These are phyloP conservation scores for Emergomyces orientalis DNA, from an alignment of 2,329 filamentous ascomycete genomes.

Conservation along the genomic window DNA sequence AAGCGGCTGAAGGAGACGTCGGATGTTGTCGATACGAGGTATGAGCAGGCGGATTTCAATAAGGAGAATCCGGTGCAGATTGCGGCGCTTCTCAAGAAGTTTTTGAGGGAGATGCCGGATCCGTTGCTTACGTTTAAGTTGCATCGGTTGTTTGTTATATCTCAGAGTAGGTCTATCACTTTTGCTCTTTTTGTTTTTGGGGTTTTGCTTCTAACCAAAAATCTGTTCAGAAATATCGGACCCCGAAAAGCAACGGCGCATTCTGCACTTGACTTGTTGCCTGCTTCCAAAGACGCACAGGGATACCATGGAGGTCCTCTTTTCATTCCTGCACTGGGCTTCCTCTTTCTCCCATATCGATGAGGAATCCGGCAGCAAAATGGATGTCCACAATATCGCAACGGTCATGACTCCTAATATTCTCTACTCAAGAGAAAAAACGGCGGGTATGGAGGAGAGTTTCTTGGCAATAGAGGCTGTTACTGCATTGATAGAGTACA, in stretches of 20 bases:
- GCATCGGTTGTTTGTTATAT: slow-evolving; percentile 79
- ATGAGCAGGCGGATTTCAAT: slow-evolving; percentile 74
- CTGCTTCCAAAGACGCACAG: slow-evolving; percentile 84
- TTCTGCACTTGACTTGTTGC: slow-evolving; percentile 85
- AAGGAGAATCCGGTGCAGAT: slow-evolving; percentile 88
- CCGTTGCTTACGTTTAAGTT: slow-evolving; percentile 92
- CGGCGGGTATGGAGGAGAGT: slow-evolving; percentile 68
- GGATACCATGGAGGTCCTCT: slow-evolving; percentile 89
- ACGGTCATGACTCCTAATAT: slow-evolving; percentile 98
- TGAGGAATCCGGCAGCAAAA: slow-evolving; percentile 94
- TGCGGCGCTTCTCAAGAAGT: slow-evolving; percentile 88
- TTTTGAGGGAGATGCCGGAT: slow-evolving; percentile 87
- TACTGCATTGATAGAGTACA: slow-evolving; percentile 79
- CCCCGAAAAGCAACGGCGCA: slow-evolving; percentile 68
- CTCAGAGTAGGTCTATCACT: slow-evolving; percentile 55
- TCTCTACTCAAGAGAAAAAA: slow-evolving; percentile 50
- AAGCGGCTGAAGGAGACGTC: slow-evolving; percentile 80
- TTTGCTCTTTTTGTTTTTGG: background rate
- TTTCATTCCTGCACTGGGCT: slow-evolving; percentile 94
- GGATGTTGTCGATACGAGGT: slow-evolving; percentile 76
- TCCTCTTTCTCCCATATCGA: slow-evolving; percentile 96
- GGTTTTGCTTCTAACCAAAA: slow-evolving; percentile 14
- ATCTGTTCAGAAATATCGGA: slow-evolving; percentile 59
- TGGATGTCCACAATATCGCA: slow-evolving; percentile 95
- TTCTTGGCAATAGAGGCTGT: slow-evolving; percentile 92